Conservation (phyloP, 1,284 basidiomycete species). For the Microstroma glucosiphilum region DNA sequence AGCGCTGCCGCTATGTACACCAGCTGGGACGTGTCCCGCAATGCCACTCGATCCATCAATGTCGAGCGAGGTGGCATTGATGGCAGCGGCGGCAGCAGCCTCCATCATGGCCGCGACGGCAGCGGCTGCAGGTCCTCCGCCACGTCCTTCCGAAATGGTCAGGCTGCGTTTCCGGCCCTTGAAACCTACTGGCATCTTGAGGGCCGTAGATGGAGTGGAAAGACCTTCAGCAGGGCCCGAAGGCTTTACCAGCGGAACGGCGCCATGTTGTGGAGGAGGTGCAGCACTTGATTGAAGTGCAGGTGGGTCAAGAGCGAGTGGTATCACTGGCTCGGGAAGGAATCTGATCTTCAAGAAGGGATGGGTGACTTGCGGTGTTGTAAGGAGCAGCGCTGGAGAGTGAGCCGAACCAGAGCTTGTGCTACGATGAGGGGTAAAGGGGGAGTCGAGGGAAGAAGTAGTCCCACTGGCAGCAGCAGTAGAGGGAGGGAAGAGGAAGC, state of each 20-base stretch:
- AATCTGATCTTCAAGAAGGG: background rate
- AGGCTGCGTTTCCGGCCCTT: constrained; percentile 6
- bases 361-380: background rate
- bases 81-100: background rate
- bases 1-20: background rate
- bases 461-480: background rate
- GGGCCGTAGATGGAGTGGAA: background rate
- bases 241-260: background rate
- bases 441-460: background rate
- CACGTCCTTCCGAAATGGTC: constrained; percentile 4
- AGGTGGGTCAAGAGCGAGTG: background rate
- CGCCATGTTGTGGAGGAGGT: background rate
- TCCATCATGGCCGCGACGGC: background rate
- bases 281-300: background rate
- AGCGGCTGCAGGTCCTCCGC: background rate
- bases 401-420: too few relatives aligned
- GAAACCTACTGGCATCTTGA: background rate
- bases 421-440: too few relatives aligned
- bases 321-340: background rate
- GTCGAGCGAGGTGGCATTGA: background rate
- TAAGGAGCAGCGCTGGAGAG: too few relatives aligned
- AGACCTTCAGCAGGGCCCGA: background rate
- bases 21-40: background rate
- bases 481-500: background rate
- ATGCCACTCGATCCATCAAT: background rate